Percentiles rank a stretch among this genome's conserved stretches.
These are phyloP conservation scores for Saccharomycopsis babjevae DNA, from an alignment of 805 yeast species.

Conservation along the genomic window DNA sequence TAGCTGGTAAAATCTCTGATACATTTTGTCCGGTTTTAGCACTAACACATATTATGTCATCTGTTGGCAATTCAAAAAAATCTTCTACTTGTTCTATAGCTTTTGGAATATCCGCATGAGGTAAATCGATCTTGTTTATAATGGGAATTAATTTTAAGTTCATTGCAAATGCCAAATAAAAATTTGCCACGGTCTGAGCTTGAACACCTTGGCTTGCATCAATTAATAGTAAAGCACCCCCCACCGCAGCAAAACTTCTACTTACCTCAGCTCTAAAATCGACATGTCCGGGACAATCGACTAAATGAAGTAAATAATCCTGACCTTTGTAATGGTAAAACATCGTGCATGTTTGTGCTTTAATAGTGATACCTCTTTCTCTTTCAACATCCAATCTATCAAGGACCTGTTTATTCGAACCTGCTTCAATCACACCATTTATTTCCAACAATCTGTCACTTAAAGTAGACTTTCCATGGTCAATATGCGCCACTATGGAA, in stretches of 20 bases:
- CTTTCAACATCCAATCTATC: conserved; percentile 91
- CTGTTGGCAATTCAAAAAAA: conserved; percentile 68
- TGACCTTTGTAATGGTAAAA: conserved; percentile 55
- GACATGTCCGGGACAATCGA: conserved; percentile 97
- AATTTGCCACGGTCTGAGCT: conserved; percentile 98
- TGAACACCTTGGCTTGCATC: conserved; percentile 97
- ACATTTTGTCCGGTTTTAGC: conserved; percentile 88
- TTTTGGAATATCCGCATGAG: conserved; percentile 71
- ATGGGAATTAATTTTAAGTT: conserved; percentile 77
- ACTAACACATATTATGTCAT: conserved; percentile 73
- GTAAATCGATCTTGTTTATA: conserved; percentile 84
- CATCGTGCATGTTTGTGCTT: conserved; percentile 96
- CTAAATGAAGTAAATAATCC: conserved; percentile 80
- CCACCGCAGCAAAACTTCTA: conserved; percentile 90
- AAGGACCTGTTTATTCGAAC: conserved; percentile 69
- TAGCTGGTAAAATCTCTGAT: conserved; percentile 66
- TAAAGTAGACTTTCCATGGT: conserved; percentile 79
- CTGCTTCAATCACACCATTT: conserved; percentile 79
- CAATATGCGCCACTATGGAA: conserved; percentile 94
- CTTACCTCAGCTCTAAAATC: conserved; percentile 92
- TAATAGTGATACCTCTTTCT: conserved; percentile 93
- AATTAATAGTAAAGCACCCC: conserved; percentile 80
- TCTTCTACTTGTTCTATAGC: conserved; percentile 79
- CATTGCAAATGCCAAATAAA: conserved; percentile 79
- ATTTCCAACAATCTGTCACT: conserved; percentile 81